phyloP scores from a whole-genome alignment of 805 yeast genomes.

The Yarrowia bubula region DNA sequence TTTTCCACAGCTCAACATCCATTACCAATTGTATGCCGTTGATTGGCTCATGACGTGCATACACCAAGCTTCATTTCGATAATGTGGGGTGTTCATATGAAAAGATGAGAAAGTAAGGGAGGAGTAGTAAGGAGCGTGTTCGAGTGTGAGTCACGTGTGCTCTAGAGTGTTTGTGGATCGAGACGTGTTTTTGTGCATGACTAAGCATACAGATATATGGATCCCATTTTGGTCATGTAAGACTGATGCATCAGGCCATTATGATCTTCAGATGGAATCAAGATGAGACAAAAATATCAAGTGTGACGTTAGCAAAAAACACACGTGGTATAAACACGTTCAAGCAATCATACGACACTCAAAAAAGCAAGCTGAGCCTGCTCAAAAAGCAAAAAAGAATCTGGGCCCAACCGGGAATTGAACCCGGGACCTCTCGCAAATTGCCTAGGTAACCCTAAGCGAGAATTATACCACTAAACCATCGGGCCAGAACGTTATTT shows the following conservation, averaged over 20 bases:
- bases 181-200: too few species aligned
- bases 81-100: neutral
- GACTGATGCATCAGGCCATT: too few species aligned
- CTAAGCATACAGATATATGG: too few species aligned
- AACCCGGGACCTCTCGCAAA: constrained; percentile 29
- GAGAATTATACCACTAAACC: constrained; percentile 28
- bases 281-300: too few species aligned
- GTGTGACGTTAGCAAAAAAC: too few species aligned
- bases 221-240: too few species aligned
- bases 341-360: too few species aligned
- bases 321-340: too few species aligned
- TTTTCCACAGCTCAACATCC: neutral
- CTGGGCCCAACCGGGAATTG: constrained; percentile 28
- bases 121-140: too few species aligned
- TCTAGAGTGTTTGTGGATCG: too few species aligned
- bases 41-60: neutral
- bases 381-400: neutral
- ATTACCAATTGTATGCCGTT: neutral
- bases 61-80: neutral
- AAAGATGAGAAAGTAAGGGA: neutral
- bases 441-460: constrained; percentile 27
- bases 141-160: too few species aligned
- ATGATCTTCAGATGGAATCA: too few species aligned
- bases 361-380: neutral
- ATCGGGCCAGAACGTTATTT: constrained; percentile 21